Conservation (phyloP, 495 filamentous ascomycete species). For the Penicillium waksmanii region DNA sequence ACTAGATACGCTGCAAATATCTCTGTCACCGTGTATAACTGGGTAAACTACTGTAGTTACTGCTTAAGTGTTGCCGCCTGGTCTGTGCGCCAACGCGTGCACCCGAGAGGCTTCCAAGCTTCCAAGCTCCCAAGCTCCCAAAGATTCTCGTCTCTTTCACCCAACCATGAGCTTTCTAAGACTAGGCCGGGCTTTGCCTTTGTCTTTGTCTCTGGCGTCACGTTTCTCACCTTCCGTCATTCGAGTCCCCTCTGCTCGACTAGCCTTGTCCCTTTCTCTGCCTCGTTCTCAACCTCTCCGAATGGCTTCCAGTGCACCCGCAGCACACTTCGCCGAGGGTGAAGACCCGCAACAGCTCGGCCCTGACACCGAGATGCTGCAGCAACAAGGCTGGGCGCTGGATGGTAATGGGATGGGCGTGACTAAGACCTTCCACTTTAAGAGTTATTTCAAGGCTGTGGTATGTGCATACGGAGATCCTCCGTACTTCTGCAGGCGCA, state of each 20-base stretch:
- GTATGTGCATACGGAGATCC: slow-evolving; percentile 26
- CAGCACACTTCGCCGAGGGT: slow-evolving; percentile 41
- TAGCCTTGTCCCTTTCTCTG: background rate
- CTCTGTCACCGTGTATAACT: too few relatives aligned
- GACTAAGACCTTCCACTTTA: slow-evolving; percentile 51
- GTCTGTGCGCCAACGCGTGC: background rate
- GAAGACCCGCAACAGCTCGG: slow-evolving; percentile 35
- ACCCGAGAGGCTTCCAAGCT: background rate
- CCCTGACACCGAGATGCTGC: slow-evolving; percentile 28
- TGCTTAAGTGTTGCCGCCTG: background rate
- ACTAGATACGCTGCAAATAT: too few relatives aligned
- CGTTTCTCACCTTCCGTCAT: slow-evolving; percentile 10
- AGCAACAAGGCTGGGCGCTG: slow-evolving; percentile 41
- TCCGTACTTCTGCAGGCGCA: background rate
- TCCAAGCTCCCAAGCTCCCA: background rate
- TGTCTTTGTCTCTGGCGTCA: background rate
- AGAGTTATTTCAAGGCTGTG: slow-evolving; percentile 49
- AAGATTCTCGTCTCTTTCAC: background rate
- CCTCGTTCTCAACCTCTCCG: slow-evolving; percentile 9
- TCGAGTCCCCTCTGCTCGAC: background rate
- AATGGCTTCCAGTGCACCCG: slow-evolving; percentile 28
- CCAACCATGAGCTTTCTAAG: slow-evolving; percentile 1
- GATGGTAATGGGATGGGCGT: slow-evolving; percentile 43
- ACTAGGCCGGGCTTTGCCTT: too few relatives aligned
- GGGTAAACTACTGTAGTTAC: too few relatives aligned